Percentiles rank a stretch among this genome's conserved stretches.
Evolutionary conservation across 1,284 basidiomycete species (phyloP).

Genomic region (Fomitopsis pinicola): DNA sequence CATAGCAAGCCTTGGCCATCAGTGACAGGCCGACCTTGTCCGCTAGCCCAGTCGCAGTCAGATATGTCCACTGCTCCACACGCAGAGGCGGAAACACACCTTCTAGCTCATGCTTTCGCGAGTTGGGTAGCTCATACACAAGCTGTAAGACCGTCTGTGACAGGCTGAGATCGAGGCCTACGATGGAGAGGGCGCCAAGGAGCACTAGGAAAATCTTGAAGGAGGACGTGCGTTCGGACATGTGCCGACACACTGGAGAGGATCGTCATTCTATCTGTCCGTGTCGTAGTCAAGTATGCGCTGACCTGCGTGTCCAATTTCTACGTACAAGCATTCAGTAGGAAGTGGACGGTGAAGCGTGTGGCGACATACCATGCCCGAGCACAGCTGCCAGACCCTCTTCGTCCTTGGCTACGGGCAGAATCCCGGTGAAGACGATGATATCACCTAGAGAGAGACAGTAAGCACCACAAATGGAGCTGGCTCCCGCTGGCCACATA

Average conservation of each 20-base stretch:
- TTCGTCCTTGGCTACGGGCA: slow-evolving; percentile 77
- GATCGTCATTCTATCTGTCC: too few species aligned
- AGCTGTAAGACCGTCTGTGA: slow-evolving; percentile 45
- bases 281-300: neutral
- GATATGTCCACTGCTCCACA: neutral
- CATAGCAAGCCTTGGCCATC: slow-evolving; percentile 77
- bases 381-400: slow-evolving; percentile 85
- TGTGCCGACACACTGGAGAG: slow-evolving; percentile 66
- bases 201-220: slow-evolving; percentile 51
- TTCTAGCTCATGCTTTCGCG: slow-evolving; percentile 78
- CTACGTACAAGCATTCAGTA: slow-evolving; percentile 32
- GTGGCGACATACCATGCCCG: slow-evolving; percentile 66
- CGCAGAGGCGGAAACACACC: slow-evolving; percentile 35
- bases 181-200: slow-evolving; percentile 43
- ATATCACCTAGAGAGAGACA: slow-evolving; percentile 50
- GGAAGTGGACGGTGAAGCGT: neutral
- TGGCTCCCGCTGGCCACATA: slow-evolving; percentile 21
- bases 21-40: slow-evolving; percentile 74
- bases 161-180: slow-evolving; percentile 57
- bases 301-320: slow-evolving; percentile 83
- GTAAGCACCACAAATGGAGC: neutral
- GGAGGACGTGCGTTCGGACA: slow-evolving; percentile 64
- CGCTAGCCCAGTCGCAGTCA: slow-evolving; percentile 35
- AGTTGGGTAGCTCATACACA: slow-evolving; percentile 79
- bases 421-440: slow-evolving; percentile 87